A percentile compares a stretch with the other conserved stretches of the same genome.
phyloP scores from a whole-genome alignment of 768 basidiomycete genomes.

The Mycena filopes region DNA sequence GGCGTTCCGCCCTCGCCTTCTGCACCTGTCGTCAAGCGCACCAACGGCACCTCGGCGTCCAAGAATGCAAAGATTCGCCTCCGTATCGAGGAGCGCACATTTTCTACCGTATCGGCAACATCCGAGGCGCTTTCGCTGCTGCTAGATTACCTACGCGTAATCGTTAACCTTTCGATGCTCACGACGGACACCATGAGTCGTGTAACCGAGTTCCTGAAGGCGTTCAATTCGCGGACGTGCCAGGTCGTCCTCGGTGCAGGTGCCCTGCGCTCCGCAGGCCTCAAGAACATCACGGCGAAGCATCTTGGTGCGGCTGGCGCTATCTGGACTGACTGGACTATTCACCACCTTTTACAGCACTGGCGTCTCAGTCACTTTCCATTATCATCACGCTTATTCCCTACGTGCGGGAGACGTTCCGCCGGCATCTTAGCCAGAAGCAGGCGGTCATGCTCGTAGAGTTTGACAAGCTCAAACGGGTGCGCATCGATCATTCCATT shows the following conservation, averaged over 20 bases:
- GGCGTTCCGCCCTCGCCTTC: constrained; percentile 33
- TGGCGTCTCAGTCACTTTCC: constrained; percentile 96
- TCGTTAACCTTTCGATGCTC: constrained; percentile 88
- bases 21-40: constrained; percentile 28
- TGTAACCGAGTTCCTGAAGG: constrained; percentile 94
- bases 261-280: constrained; percentile 97
- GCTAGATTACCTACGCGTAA: constrained; percentile 86
- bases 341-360: constrained; percentile 61
- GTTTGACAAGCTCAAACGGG: constrained; percentile 98
- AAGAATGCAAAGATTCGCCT: constrained; percentile 63
- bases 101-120: constrained; percentile 89
- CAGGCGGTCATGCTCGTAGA: constrained; percentile 98
- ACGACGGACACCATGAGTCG: constrained; percentile 96
- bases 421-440: constrained; percentile 92
- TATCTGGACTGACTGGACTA: constrained; percentile 15
- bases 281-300: constrained; percentile 98
- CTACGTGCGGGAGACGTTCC: constrained; percentile 94
- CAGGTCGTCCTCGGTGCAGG: constrained; percentile 98
- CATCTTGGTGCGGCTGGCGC: constrained; percentile 77
- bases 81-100: constrained; percentile 84
- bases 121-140: constrained; percentile 77
- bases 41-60: constrained; percentile 33
- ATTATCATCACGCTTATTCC: constrained; percentile 95
- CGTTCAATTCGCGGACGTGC: constrained; percentile 97
- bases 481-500: constrained; percentile 48